Evolutionary conservation across 345 rosid genomes (phyloP).

Genomic region (Bretschneidera sinensis): DNA sequence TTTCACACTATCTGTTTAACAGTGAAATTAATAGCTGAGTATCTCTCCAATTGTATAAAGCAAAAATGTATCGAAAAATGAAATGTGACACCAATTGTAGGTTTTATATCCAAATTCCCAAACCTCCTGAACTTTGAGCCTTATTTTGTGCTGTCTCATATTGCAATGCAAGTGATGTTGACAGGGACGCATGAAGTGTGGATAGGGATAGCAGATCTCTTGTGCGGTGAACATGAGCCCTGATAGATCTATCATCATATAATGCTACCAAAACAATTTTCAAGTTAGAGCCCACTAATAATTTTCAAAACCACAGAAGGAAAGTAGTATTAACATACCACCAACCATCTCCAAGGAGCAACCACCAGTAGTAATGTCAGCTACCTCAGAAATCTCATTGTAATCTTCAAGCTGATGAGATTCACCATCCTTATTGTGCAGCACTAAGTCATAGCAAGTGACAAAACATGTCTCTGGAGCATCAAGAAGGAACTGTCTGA

Average conservation of each 20-base stretch:
- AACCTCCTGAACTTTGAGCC: conserved; percentile 54
- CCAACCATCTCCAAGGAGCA: conserved; percentile 97
- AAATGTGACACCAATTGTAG: neutral
- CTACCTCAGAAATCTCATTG: conserved; percentile 94
- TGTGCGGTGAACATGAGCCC: conserved; percentile 92
- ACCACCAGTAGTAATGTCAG: conserved; percentile 84
- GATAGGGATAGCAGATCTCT: conserved; percentile 91
- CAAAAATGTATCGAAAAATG: conserved; percentile 9
- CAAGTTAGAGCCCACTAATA: conserved; percentile 20
- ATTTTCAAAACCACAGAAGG: conserved; percentile 11
- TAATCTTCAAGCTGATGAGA: conserved; percentile 83
- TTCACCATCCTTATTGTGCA: conserved; percentile 73
- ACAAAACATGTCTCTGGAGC: conserved; percentile 94
- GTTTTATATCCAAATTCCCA: conserved; percentile 25
- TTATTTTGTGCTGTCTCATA: conserved; percentile 61
- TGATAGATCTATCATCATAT: conserved; percentile 90
- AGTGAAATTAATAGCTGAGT: conserved; percentile 13
- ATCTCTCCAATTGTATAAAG: conserved; percentile 6
- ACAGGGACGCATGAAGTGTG: conserved; percentile 81
- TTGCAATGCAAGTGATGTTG: conserved; percentile 91
- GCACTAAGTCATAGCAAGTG: conserved; percentile 88
- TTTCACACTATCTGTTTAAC: conserved; percentile 55
- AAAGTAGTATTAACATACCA: conserved; percentile 37
- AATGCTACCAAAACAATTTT: conserved; percentile 47
- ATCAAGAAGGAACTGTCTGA: conserved; percentile 95